Conservation (phyloP, 225 moss, liverwort and hornwort species). For the Bryoerythrophyllum caledonicum region DNA sequence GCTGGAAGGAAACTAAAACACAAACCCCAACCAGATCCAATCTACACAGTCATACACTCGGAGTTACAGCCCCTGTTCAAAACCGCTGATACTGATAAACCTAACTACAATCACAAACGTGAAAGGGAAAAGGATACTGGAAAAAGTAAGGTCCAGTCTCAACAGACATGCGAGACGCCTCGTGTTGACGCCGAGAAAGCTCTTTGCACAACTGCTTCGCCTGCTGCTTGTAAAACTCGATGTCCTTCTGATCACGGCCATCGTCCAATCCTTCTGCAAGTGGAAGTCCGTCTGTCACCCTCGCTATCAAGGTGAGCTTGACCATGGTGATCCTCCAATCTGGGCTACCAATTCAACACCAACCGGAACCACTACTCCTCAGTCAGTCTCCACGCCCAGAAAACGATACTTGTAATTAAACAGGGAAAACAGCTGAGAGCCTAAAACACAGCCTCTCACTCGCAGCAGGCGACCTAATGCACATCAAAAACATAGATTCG, state of each 20-base stretch:
- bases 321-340: conserved; percentile 68
- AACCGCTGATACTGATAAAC: conserved; percentile 7
- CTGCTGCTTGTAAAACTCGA: conserved; percentile 98
- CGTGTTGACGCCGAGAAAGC: conserved; percentile 92
- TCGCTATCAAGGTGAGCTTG: conserved; percentile 97
- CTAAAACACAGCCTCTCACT: not conserved
- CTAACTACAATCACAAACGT: not conserved
- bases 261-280: conserved; percentile 98
- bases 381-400: not conserved
- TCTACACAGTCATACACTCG: not conserved
- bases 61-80: not conserved
- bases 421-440: not conserved
- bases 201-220: conserved; percentile 98
- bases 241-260: conserved; percentile 91
- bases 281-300: conserved; percentile 96
- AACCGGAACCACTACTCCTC: not conserved
- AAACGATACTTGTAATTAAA: not conserved
- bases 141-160: conserved; percentile 98
- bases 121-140: conserved; percentile 74
- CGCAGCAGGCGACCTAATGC: not conserved
- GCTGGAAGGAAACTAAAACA: not conserved
- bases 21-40: conserved; percentile 19
- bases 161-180: conserved; percentile 97
- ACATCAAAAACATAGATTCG: not conserved
- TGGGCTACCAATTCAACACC: conserved; percentile 27